Evolutionary conservation across 148 eudicot genomes (phyloP).

Genomic region (Heliamphora exappendiculata): DNA sequence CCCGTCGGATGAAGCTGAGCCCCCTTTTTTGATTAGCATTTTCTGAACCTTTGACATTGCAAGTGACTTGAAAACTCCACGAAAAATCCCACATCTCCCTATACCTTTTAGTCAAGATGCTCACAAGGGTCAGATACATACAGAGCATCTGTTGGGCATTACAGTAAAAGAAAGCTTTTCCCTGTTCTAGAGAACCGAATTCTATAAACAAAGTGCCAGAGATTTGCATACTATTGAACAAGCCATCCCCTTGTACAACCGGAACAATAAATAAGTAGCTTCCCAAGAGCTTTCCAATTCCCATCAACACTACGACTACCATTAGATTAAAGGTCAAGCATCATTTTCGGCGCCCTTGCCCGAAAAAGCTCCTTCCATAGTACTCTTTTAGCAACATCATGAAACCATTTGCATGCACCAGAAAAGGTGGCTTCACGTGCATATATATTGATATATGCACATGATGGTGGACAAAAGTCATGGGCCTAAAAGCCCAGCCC

Average conservation of each 20-base stretch:
- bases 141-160: slow-evolving; percentile 77
- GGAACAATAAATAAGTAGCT: slow-evolving; percentile 86
- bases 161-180: slow-evolving; percentile 82
- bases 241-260: slow-evolving; percentile 63
- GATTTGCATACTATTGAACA: slow-evolving; percentile 51
- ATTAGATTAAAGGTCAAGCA: slow-evolving; percentile 71
- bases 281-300: slow-evolving; percentile 95
- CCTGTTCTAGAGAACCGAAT: slow-evolving; percentile 92
- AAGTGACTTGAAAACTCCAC: slow-evolving; percentile 87
- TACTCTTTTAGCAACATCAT: slow-evolving; percentile 87
- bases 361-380: slow-evolving; percentile 91
- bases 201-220: slow-evolving; percentile 77
- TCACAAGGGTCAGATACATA: slow-evolving; percentile 98
- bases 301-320: slow-evolving; percentile 89
- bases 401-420: slow-evolving; percentile 89
- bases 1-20: slow-evolving; percentile 73
- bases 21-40: slow-evolving; percentile 56
- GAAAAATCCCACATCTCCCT: slow-evolving; percentile 85
- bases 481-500: too few species aligned
- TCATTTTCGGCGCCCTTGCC: slow-evolving; percentile 92
- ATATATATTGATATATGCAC: too few species aligned
- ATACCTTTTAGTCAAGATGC: slow-evolving; percentile 88
- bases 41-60: slow-evolving; percentile 68
- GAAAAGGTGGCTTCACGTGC: slow-evolving; percentile 79
- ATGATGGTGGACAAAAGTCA: too few species aligned